phyloP scores from a whole-genome alignment of 345 rosid genomes.

The Citrus mangshanensis region DNA sequence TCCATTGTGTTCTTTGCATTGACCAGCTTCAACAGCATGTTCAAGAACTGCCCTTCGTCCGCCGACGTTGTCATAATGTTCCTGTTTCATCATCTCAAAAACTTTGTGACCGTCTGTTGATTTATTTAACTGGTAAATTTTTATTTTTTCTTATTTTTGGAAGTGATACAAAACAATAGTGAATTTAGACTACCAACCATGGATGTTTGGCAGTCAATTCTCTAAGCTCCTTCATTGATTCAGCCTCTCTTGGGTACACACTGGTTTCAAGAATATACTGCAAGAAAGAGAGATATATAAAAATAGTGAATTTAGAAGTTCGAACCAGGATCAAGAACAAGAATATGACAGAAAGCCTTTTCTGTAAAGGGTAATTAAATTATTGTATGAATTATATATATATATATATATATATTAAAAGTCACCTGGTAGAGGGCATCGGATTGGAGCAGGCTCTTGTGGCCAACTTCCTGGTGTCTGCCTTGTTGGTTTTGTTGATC shows the following conservation, averaged over 20 bases:
- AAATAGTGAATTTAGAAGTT: not conserved
- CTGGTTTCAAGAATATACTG: conserved; percentile 97
- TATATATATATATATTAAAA: too few species aligned
- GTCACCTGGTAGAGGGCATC: conserved; percentile 92
- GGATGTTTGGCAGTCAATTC: conserved; percentile 96
- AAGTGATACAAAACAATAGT: too few species aligned
- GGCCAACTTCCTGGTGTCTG: conserved; percentile 90
- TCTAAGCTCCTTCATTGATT: conserved; percentile 91
- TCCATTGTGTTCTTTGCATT: conserved; percentile 99
- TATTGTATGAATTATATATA: not conserved
- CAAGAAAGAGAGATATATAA: not conserved
- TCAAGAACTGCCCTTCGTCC: conserved; percentile 94
- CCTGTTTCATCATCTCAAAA: conserved; percentile 37
- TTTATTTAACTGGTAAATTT: too few species aligned
- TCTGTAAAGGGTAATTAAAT: not conserved
- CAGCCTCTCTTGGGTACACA: conserved; percentile 96
- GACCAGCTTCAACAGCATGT: conserved; percentile 87
- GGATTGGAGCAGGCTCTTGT: conserved; percentile 89
- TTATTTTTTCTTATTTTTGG: too few species aligned
- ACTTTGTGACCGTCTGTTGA: not conserved
- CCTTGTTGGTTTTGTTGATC: conserved; percentile 51
- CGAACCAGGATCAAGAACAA: not conserved
- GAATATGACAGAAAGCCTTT: not conserved
- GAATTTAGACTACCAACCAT: conserved; percentile 18
- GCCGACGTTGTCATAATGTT: conserved; percentile 97